Evolutionary conservation across 495 filamentous ascomycete species (phyloP), one percentile per base, ranked within the genome.

Genomic region (Talaromyces stipitatus): DNA sequence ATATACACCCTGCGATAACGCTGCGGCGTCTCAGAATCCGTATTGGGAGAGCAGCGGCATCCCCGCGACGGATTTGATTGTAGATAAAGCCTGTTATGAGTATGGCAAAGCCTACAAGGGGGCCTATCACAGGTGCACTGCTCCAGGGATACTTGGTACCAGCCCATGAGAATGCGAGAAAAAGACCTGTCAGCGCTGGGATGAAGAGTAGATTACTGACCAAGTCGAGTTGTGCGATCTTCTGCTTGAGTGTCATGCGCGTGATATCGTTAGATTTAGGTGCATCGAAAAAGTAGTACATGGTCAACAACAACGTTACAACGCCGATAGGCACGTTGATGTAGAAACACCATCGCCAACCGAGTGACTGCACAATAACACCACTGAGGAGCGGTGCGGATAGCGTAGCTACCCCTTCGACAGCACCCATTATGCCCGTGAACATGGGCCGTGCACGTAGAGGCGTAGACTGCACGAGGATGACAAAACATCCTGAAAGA

Each of bases 131-230:
- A 11, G 26, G 18, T 52, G 74, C 76, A 55, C 66, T 72, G 45
- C 54, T 62, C 85, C 85, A 89, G 0, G 65, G 46, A 59, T 86
- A 83, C 4, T 64, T 73, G 0, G 70, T 73, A 8, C 85, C 85
- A 32, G 84, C 85, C 86, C 86, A 88, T 65, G 87, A 83, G 14
- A 89, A 73, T 0, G 86, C 86, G 0, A 90, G 65, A 2, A 89
- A 65, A 2, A 89, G 68, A 58, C 73, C 81, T 45, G 84, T 69
- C 28, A 88, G 74, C 10, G 70, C 73, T 2, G 83, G 82, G 51
- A 89, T 74, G 55, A 89, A 81, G 23, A 82, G 63, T 3, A 72
- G 16, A 1, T 77, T 83, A 24, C 85, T 85, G 6, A 75, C 58
- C 4, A 76, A 70, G 59, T 88, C 85, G 38, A 87, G 71, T 27